Percentiles rank a stretch among this genome's conserved stretches.
Evolutionary conservation across 371 early-diverging fungal genomes (phyloP).

Genomic region (Fennellomyces sp.): DNA sequence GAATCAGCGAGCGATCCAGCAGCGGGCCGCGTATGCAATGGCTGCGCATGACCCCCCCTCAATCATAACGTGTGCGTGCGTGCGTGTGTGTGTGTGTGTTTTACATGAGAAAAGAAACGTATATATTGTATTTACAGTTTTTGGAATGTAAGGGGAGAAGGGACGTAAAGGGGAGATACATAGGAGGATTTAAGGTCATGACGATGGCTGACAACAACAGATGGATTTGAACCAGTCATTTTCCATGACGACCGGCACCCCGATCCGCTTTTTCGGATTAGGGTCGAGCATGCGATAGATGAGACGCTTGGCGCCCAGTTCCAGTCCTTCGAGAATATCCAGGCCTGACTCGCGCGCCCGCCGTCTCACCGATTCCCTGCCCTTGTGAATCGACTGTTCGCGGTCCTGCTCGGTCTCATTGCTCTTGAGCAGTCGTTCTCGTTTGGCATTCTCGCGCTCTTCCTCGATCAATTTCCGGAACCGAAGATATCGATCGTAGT

Average conservation of each 20-base stretch:
- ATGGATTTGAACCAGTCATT: slow-evolving; percentile 54
- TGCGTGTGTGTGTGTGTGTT: background rate
- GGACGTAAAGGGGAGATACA: too few species aligned
- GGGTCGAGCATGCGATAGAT: slow-evolving; percentile 87
- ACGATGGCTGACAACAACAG: slow-evolving; percentile 8
- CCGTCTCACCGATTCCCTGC: slow-evolving; percentile 36
- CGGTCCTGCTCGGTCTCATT: slow-evolving; percentile 1
- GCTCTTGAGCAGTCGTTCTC: slow-evolving; percentile 12
- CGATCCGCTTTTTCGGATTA: slow-evolving; percentile 67
- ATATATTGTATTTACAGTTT: too few species aligned
- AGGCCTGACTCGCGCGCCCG: slow-evolving; percentile 37
- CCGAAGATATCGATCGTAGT: slow-evolving; percentile 29
- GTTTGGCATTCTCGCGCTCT: slow-evolving; percentile 33
- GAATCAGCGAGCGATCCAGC: slow-evolving; percentile 57
- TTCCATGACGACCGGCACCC: slow-evolving; percentile 46
- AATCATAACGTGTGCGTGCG: background rate
- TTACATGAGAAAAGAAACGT: background rate
- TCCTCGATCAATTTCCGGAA: slow-evolving; percentile 42
- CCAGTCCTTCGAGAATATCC: slow-evolving; percentile 49
- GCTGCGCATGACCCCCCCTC: slow-evolving; percentile 57
- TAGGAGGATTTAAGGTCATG: background rate
- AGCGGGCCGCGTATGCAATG: slow-evolving; percentile 79
- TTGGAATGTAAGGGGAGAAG: too few species aligned
- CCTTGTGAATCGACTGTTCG: slow-evolving; percentile 10
- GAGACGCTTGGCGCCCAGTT: slow-evolving; percentile 43